Conservation (phyloP, 2,329 filamentous ascomycete species). For the Chaetothyriales sp. region DNA sequence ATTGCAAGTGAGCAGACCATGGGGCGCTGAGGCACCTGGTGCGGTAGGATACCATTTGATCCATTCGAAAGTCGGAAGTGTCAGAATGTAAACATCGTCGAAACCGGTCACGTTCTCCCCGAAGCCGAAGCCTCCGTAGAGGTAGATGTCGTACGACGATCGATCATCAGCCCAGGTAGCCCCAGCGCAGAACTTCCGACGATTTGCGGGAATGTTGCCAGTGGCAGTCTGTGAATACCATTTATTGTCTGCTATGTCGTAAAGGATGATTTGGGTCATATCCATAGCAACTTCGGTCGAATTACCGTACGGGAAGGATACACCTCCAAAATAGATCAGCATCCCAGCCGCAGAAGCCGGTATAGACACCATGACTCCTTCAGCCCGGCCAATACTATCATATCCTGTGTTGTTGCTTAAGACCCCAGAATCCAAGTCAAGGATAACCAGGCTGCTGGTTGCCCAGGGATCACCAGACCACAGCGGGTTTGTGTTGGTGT, state of each 20-base stretch:
- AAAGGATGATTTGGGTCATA: constrained; percentile 43
- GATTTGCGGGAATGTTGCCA: constrained; percentile 5
- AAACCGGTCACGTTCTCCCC: constrained; percentile 6
- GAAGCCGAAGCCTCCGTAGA: constrained; percentile 9
- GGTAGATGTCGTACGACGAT: constrained; percentile 40
- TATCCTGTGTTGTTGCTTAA: constrained; percentile 44
- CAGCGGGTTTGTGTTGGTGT: constrained; percentile 37
- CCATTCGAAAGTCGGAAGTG: constrained; percentile 11
- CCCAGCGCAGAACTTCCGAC: constrained; percentile 30
- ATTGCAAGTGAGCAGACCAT: constrained; percentile 22
- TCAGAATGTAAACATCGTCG: constrained; percentile 12
- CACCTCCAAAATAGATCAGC: constrained; percentile 49
- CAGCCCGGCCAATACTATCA: constrained; percentile 41
- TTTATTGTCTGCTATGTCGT: constrained; percentile 45
- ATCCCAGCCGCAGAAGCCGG: constrained; percentile 47
- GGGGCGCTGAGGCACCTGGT: constrained; percentile 3
- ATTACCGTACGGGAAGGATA: constrained; percentile 36
- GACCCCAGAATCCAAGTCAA: constrained; percentile 40
- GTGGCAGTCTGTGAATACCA: constrained; percentile 11
- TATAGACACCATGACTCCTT: constrained; percentile 47
- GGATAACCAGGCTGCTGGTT: constrained; percentile 41
- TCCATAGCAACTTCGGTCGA: constrained; percentile 34
- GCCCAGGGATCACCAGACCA: constrained; percentile 39
- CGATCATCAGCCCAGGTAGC: constrained; percentile 45
- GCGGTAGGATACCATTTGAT: constrained; percentile 6